A percentile compares a stretch with the other conserved stretches of the same genome.
Evolutionary conservation across 163 green algal species (phyloP).

Genomic region (Coccomyxa subellipsoidea): DNA sequence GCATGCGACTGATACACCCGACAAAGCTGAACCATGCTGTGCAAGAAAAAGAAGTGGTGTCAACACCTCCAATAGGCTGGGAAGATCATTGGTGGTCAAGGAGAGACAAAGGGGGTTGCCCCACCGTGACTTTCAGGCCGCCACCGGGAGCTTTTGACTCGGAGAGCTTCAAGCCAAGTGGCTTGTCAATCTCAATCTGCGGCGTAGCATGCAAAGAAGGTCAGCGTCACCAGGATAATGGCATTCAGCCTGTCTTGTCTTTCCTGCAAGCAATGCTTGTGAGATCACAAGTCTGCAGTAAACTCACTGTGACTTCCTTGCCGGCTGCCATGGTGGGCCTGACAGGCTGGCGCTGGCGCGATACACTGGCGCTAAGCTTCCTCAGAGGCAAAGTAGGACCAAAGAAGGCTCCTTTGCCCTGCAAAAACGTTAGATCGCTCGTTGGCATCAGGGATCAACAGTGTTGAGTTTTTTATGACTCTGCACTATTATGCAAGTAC

Average conservation of each 20-base stretch:
- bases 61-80: too few species aligned
- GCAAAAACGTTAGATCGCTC: not conserved
- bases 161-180: constrained; percentile 83
- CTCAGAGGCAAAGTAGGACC: not conserved
- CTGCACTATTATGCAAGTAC: too few species aligned
- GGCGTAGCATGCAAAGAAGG: not conserved
- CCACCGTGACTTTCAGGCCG: constrained; percentile 78
- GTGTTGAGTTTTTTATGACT: too few species aligned
- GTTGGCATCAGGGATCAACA: too few species aligned
- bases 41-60: too few species aligned
- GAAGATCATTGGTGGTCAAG: too few species aligned
- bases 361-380: not conserved
- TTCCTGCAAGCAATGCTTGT: not conserved
- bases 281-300: not conserved
- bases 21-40: too few species aligned
- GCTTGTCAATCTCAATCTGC: constrained; percentile 91
- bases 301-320: not conserved
- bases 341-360: not conserved
- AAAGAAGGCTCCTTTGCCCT: constrained; percentile 3
- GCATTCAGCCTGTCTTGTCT: not conserved
- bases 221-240: not conserved
- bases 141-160: constrained; percentile 62
- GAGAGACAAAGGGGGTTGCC: too few species aligned
- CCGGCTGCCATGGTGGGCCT: not conserved
- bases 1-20: too few species aligned